Evolutionary conservation across 2,329 filamentous ascomycete species (phyloP).

Genomic region (Colletotrichum scovillei): DNA sequence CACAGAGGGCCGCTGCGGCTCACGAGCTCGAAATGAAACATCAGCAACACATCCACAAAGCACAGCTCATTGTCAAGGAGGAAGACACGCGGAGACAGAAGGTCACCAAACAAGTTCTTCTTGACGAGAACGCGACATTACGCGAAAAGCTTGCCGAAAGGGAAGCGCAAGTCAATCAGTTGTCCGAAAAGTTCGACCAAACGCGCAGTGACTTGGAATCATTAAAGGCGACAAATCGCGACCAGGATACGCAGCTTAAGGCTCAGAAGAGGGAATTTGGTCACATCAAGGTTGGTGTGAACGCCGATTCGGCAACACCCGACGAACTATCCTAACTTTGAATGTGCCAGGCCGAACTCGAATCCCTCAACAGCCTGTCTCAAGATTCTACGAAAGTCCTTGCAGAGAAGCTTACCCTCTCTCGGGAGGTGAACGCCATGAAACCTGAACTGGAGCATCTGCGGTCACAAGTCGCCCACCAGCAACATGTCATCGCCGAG

Average conservation of each 20-base stretch:
- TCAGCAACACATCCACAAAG: constrained; percentile 71
- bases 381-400: constrained; percentile 78
- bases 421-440: constrained; percentile 62
- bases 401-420: constrained; percentile 65
- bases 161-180: constrained; percentile 67
- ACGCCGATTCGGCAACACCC: too few relatives aligned
- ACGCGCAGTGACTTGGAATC: constrained; percentile 55
- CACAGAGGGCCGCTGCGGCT: constrained; percentile 57
- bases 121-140: constrained; percentile 78
- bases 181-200: constrained; percentile 53
- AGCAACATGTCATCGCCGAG: constrained; percentile 79
- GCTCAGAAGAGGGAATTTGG: constrained; percentile 60
- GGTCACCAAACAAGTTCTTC: constrained; percentile 76
- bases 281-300: constrained; percentile 56
- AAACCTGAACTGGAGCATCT: constrained; percentile 69
- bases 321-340: background rate
- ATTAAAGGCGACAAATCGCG: constrained; percentile 53
- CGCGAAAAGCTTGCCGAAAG: constrained; percentile 70
- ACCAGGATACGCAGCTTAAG: constrained; percentile 60
- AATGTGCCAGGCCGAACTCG: constrained; percentile 72
- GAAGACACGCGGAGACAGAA: constrained; percentile 79
- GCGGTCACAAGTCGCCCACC: constrained; percentile 63
- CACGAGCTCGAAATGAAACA: constrained; percentile 77
- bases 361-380: constrained; percentile 73
- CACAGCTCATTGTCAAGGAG: constrained; percentile 77